phyloP scores from a whole-genome alignment of 257 asterid genomes.

The Nyctanthes arbortristis region DNA sequence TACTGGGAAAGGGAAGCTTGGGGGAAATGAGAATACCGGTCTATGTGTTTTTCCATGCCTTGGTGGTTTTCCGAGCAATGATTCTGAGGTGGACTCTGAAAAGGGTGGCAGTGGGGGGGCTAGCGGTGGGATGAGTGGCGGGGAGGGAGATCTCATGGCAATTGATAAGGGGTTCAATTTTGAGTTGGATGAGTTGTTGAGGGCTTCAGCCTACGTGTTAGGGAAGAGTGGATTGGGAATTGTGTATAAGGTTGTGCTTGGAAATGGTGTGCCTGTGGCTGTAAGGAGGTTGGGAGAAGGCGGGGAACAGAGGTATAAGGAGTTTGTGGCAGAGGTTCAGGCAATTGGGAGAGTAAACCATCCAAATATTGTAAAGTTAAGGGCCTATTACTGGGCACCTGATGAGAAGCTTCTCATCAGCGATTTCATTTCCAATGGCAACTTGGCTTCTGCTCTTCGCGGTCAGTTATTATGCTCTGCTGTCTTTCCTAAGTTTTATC shows the following conservation, averaged over 20 bases:
- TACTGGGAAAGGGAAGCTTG: conserved; percentile 81
- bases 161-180: conserved; percentile 88
- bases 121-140: conserved; percentile 59
- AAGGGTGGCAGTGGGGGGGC: conserved; percentile 61
- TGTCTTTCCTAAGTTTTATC: background rate
- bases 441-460: conserved; percentile 79
- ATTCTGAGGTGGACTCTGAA: conserved; percentile 78
- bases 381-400: conserved; percentile 96
- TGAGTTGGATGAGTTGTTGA: conserved; percentile 86
- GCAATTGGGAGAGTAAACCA: conserved; percentile 90
- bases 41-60: conserved; percentile 63
- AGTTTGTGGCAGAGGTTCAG: conserved; percentile 85
- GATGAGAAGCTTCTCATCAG: conserved; percentile 97
- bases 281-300: conserved; percentile 96
- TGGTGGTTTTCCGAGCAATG: conserved; percentile 46
- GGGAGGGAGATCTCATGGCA: conserved; percentile 90
- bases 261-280: conserved; percentile 89
- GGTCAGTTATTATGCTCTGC: conserved; percentile 43
- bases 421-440: conserved; percentile 89
- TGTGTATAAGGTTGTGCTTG: conserved; percentile 92
- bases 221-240: conserved; percentile 97
- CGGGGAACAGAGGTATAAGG: conserved; percentile 89
- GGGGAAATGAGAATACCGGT: conserved; percentile 54
- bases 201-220: conserved; percentile 95
- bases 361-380: conserved; percentile 80